Base-by-base conservation (phyloP, 495 filamentous ascomycete genomes). In the Copromyces sp. region DNA sequence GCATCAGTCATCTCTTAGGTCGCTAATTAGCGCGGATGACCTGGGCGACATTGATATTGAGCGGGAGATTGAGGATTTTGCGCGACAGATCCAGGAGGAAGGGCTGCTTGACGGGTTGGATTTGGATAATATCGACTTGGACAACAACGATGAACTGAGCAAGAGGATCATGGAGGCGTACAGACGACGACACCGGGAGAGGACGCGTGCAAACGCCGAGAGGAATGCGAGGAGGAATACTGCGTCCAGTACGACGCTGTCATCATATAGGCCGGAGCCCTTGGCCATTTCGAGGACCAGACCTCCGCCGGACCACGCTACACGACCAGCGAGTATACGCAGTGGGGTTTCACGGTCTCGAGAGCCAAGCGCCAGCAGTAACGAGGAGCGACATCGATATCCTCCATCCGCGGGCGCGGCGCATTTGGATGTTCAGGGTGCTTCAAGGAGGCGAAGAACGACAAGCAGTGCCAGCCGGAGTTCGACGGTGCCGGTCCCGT, bases 121-220 rank as follows among this genome's bases (percentile, higher is more conserved):
- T 77, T 82, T 96, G 70, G 89, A 93, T 77, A 92, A 93, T 74
- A 86, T 97, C 37, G 91, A 92, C 74, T 84, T 91, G 4, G 82
- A 82, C 68, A 91, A 90, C 73, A 93, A 97, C 76, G 93, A 97
- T 74, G 92, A 95, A 79, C 87, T 97, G 8, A 96, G 91, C 77
- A 90, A 94, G 77, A 88, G 90, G 74, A 96, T 97, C 76, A 94
- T 93, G 16, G 91, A 95, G 75, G 93, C 93, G 16, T 97, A 94
- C 78, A 84, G 91, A 69, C 85, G 91, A 70, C 84, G 93, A 40
- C 92, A 93, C 76, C 84, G 85, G 68, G 86, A 89, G 74, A 79
- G 85, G 71, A 72, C 77, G 39, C 80, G 81, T 72, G 47, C 73
- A 9, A 78, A 80, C 35, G 79, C 77, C 70, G 47, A 59, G 11